Base-by-base conservation (phyloP, 1,284 basidiomycete genomes). In the Cutaneotrichosporon sp. region DNA sequence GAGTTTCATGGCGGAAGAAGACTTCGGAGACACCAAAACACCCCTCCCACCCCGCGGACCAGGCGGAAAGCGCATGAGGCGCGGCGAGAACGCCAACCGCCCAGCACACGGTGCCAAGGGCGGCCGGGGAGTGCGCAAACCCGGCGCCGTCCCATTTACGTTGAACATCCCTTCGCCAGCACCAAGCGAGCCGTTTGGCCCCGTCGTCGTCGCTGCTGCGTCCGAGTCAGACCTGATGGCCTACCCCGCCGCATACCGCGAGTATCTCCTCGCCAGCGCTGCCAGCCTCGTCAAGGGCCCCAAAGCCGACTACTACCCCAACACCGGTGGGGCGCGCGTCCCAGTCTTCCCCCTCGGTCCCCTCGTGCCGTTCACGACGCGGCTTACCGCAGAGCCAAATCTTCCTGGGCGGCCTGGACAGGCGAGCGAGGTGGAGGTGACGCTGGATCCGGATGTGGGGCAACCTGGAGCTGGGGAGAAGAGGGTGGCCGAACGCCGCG, bases 341-440 rank as follows among this genome's bases (percentile, higher is more conserved):
- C 41, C 42, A 3, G 46, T 46, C 12, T 61, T 69, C 20, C 63
- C 68, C 0, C 20, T 41, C 3, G 70, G 70, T 1, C 60, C 60
- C n/a, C 38, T 45, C 1, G 54, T 58, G n/a, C 68, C 71, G 8
- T 71, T 65, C 35, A 31, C 47, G 2, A 61, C 68, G 20, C 38
- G 57, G 3, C 54, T 72, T 9, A 44, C 26, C 3, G 41, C 12
- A 3, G 24, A 56, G 25, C 56, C 61, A 12, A 44, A 20, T 12
- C 14, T 32, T 10, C 42, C 42, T 7, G 29, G 42, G 10, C 10
- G 19, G 20, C 17, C 17, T 5, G 46, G 37, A 5, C 9, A 52
- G 57, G 1, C 34, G 44, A 33, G 42, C 34, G 24, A 33, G 22
- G 39, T 34, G 4, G 37, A 54, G 27, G 44, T 57, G 14, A 6